Evolutionary conservation across 768 basidiomycete genomes (phyloP), one percentile per base, ranked within the genome.

Genomic region (Trametes cubensis): DNA sequence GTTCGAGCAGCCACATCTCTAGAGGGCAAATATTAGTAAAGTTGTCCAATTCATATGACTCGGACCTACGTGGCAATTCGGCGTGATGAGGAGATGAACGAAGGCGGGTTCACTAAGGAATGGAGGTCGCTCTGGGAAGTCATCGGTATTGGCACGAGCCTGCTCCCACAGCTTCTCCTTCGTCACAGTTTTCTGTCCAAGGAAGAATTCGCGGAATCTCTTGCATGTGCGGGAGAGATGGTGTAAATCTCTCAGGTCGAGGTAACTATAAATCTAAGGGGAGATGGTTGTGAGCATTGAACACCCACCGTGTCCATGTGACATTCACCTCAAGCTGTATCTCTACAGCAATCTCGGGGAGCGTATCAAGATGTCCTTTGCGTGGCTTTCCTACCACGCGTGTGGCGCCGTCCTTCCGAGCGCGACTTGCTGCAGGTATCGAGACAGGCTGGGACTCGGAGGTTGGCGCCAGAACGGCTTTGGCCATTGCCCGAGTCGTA

Each of bases 141-240:
- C 49, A 10, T 13, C 26, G 18, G 58, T 44, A 17, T 51, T 59
- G 26, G 11, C 10, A 7, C 42, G 25, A n/a, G 50, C 59, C 30
- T 21, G 30, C 30, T 23, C 17, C 55, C 55, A 60, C 3, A 60
- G 49, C 15, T 11, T 11, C 18, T 53, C 25, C 4, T 41, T 25
- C 26, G 21, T 6, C 4, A 8, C 2, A 17, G 14, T 14, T 30
- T 40, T 23, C 30, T 18, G 7, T 23, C 18, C n/a, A 13, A 60
- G 45, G 21, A 60, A 39, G 30, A 47, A 54, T 0, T n/a, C 21
- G 7, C 51, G 61, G 21, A 62, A 57, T 7, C 23, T 34, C 25
- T 57, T 62, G 55, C 55, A 62, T 5, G 50, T 52, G 10, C 61
- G 61, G 0, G 54, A 26, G 11, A 62, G 47, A 10, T 44, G n/a